Base-by-base conservation (phyloP, 192 early-diverging fungal species). In the Lobosporangium transversale region DNA sequence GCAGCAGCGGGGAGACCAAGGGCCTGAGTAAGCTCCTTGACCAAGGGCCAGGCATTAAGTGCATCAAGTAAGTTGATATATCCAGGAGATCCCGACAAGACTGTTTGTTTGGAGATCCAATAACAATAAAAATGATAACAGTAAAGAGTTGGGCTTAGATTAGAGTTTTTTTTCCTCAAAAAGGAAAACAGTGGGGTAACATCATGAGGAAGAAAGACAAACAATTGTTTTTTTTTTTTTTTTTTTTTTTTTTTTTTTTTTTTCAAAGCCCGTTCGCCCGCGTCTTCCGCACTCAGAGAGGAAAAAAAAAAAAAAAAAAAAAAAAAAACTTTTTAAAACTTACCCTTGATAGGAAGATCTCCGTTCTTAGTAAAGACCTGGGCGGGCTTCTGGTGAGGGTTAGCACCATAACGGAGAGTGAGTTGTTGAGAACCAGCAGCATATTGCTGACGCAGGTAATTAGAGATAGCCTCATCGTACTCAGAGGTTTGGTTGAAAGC, bases 51-150 rank as follows among this genome's bases (percentile, higher is more conserved):
- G 21, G 94, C 84, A 84, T 98, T 98, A 17, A 99, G 84, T 15
- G 97, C 96, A 80, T 99, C 97, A 57, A 99, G 87, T 35, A 98
- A 86, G 85, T 99, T 98, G 79, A 99, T 98, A 83, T 99, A 99
- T 8, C 97, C 97, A 21, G 96, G 97, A 36, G 94, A 92, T 11
- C 97, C 97, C 54, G 92, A 87, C 26, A 98, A 85, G 51, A 99
- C 95, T 80, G 65, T 62, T 52, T 33, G n/a, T n/a, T n/a, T n/a
- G n/a, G n/a, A n/a, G n/a, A n/a, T n/a, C n/a, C n/a, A n/a, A n/a
- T 1, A 4, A 53, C 8, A 57, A 11, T 20, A 27, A 29, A 9
- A 30, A 52, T 2, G 18, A 26, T 14, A 40, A 35, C 40, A 18
- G 36, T 37, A 32, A 40, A 36, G 20, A 20, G 47, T 11, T 33